Conservation (phyloP, 331 rosid genomes). For the Dryas integrifolia region DNA sequence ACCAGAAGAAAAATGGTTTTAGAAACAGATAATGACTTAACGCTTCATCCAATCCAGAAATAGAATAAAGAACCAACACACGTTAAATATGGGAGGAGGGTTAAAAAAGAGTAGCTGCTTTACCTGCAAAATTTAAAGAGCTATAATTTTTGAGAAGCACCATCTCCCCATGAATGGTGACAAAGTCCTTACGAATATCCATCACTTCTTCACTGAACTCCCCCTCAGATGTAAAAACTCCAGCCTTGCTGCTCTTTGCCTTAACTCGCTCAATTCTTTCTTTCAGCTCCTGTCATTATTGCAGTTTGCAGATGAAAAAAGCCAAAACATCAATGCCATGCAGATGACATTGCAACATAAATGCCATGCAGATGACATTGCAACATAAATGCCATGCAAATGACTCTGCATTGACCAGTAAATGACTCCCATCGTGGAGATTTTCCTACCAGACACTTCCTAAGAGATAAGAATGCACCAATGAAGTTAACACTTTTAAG, state of each 20-base stretch:
- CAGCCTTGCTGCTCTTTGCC: slow-evolving; percentile 58
- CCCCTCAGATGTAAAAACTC: slow-evolving; percentile 55
- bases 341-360: not conserved
- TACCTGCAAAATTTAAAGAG: slow-evolving; percentile 96
- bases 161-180: slow-evolving; percentile 95
- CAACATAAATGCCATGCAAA: not conserved
- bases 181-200: slow-evolving; percentile 93
- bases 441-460: not conserved
- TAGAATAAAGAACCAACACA: not conserved
- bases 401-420: not conserved
- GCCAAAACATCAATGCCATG: too few relatives aligned
- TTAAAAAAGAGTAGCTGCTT: slow-evolving; percentile 8
- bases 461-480: not conserved
- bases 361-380: not conserved
- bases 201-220: slow-evolving; percentile 94
- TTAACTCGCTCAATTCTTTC: slow-evolving; percentile 72
- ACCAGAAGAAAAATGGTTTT: slow-evolving; percentile 25
- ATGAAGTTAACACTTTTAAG: not conserved
- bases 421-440: not conserved
- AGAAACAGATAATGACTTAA: slow-evolving; percentile 6
- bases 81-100: slow-evolving; percentile 1
- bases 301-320: slow-evolving; percentile 2
- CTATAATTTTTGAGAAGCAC: slow-evolving; percentile 94
- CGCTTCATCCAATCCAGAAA: not conserved
- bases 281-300: slow-evolving; percentile 68